Evolutionary conservation across 768 basidiomycete species (phyloP).

Genomic region (Sistotremastrum niveocremeum): DNA sequence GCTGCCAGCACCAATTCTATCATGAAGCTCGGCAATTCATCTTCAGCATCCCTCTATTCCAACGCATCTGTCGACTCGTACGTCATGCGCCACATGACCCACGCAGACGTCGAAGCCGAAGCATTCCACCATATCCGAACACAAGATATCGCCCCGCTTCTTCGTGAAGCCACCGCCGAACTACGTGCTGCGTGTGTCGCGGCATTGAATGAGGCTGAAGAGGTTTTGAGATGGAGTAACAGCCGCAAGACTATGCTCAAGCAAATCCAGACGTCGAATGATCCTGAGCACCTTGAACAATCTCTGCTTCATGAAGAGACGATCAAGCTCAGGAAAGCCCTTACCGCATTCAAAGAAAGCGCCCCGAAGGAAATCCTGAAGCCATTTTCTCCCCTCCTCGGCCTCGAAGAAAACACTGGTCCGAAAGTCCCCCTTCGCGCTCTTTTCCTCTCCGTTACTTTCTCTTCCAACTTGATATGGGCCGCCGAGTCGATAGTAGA

Average conservation of each 20-base stretch:
- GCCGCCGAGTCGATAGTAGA: constrained; percentile 23
- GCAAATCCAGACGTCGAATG: constrained; percentile 4
- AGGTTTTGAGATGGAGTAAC: constrained; percentile 21
- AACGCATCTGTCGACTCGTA: background rate
- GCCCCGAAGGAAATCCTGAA: constrained; percentile 25
- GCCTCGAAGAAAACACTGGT: constrained; percentile 1
- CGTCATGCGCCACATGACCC: background rate
- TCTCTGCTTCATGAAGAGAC: constrained; percentile 13
- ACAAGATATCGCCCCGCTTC: constrained; percentile 21
- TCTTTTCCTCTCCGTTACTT: constrained; percentile 39
- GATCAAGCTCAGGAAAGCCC: constrained; percentile 13
- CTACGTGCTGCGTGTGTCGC: constrained; percentile 19
- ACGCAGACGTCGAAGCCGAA: background rate
- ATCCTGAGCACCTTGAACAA: constrained; percentile 6
- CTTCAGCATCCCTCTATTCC: background rate
- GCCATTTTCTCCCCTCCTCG: constrained; percentile 29
- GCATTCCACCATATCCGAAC: too few relatives aligned
- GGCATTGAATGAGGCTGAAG: constrained; percentile 16
- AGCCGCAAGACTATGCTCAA: constrained; percentile 18
- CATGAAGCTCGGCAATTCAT: constrained; percentile 4
- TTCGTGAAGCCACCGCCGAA: constrained; percentile 21
- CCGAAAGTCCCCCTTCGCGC: constrained; percentile 20
- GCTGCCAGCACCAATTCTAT: constrained; percentile 4
- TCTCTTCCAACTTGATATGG: constrained; percentile 29
- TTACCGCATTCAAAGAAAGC: constrained; percentile 19